Evolutionary conservation across 176 grass and related monocot genomes (phyloP).

Genomic region (Chrysopogon serrulatus): DNA sequence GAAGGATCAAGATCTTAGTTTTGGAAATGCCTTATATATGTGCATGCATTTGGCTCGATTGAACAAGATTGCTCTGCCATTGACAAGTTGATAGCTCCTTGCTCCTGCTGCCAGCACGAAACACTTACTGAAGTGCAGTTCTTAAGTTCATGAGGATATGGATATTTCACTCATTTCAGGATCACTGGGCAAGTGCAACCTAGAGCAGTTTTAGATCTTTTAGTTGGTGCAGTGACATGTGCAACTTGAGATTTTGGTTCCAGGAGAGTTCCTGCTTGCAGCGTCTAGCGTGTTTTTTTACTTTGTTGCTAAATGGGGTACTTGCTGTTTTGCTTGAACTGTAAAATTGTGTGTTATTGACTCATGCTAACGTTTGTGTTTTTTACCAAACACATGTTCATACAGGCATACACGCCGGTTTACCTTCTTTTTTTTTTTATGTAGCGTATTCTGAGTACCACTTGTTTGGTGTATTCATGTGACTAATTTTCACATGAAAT

Average conservation of each 20-base stretch:
- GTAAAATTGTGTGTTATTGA: background rate
- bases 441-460: background rate
- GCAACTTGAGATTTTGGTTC: background rate
- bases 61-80: background rate
- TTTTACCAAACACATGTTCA: background rate
- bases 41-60: background rate
- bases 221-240: background rate
- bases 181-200: background rate
- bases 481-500: background rate
- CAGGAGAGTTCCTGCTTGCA: background rate
- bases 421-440: no score
- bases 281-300: background rate
- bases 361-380: background rate
- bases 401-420: no score
- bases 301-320: background rate
- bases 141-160: background rate
- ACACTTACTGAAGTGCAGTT: background rate
- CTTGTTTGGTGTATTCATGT: background rate
- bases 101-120: background rate
- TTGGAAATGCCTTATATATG: background rate
- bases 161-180: background rate
- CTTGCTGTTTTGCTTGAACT: background rate
- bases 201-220: background rate
- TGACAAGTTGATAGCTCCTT: background rate
- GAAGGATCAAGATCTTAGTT: background rate